A percentile compares a stretch with the other conserved stretches of the same genome.
Evolutionary conservation across 129 eudicot species (phyloP).

Genomic region (Flaveria ramosissima): DNA sequence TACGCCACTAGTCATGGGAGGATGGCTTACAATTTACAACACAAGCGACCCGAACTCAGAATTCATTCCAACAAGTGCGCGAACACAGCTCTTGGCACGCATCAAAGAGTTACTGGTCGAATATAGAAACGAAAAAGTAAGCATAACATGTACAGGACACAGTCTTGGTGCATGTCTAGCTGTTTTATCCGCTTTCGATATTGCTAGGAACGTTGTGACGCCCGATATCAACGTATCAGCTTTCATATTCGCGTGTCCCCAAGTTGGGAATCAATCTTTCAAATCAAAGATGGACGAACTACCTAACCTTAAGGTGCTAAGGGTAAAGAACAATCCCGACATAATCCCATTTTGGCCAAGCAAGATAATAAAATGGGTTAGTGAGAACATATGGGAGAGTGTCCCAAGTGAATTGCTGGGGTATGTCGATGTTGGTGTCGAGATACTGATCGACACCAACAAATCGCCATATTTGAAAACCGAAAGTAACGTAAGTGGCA

Average conservation of each 20-base stretch:
- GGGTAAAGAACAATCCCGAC: conserved; percentile 27
- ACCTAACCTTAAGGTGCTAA: conserved; percentile 30
- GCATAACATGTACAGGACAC: conserved; percentile 36
- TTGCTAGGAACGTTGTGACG: conserved; percentile 21
- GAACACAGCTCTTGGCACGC: conserved; percentile 18
- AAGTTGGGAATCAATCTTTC: conserved; percentile 31
- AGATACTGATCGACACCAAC: conserved; percentile 22
- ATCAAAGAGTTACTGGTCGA: conserved; percentile 13
- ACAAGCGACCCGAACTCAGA: conserved; percentile 23
- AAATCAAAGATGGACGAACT: conserved; percentile 24
- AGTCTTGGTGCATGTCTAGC: conserved; percentile 41
- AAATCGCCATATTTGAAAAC: conserved; percentile 31
- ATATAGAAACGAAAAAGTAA: conserved; percentile 29
- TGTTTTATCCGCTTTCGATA: conserved; percentile 32
- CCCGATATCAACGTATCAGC: conserved; percentile 27
- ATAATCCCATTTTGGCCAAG: conserved; percentile 38
- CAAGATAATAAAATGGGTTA: conserved; percentile 16
- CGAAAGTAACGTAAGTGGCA: background rate
- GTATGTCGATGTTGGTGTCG: conserved; percentile 35
- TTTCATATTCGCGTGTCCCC: conserved; percentile 23
- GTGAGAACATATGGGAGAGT: background rate
- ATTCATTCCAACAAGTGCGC: conserved; percentile 29
- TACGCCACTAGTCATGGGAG: conserved; percentile 26
- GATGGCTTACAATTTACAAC: conserved; percentile 34
- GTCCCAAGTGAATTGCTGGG: conserved; percentile 23